phyloP scores from a whole-genome alignment of 2,329 filamentous ascomycete genomes.

The Aspergillus pseudoviridinutans region DNA sequence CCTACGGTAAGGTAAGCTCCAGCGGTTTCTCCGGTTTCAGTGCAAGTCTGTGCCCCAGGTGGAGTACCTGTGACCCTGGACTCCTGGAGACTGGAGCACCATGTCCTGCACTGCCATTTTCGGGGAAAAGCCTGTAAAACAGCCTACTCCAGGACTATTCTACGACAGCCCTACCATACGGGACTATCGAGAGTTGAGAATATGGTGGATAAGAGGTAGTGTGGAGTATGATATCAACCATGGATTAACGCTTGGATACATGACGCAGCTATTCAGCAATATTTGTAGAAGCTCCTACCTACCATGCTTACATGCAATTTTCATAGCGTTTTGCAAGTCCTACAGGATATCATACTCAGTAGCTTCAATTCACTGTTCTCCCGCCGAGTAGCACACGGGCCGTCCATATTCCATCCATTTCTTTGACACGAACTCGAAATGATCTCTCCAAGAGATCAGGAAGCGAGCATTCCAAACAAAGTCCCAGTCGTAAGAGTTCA shows the following conservation, averaged over 20 bases:
- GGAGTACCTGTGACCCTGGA: no score
- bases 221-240: background rate
- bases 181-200: background rate
- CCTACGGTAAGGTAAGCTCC: no score
- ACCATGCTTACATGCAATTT: background rate
- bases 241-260: background rate
- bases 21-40: no score
- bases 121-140: background rate
- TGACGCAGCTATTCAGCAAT: background rate
- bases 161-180: background rate
- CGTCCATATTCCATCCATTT: no score
- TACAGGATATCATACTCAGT: background rate
- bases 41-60: no score
- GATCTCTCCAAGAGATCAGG: no score
- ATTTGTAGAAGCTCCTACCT: background rate
- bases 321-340: no score
- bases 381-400: no score
- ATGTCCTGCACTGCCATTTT: background rate
- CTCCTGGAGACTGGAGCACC: no score
- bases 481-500: background rate
- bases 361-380: no score
- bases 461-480: background rate
- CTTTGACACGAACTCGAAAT: no score
- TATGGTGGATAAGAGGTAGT: background rate
- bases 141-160: background rate